A percentile compares a stretch with the other conserved stretches of the same genome.
These are phyloP conservation scores for Eutrema salsugineum DNA, from an alignment of 441 rosid species.

Conservation along the genomic window DNA sequence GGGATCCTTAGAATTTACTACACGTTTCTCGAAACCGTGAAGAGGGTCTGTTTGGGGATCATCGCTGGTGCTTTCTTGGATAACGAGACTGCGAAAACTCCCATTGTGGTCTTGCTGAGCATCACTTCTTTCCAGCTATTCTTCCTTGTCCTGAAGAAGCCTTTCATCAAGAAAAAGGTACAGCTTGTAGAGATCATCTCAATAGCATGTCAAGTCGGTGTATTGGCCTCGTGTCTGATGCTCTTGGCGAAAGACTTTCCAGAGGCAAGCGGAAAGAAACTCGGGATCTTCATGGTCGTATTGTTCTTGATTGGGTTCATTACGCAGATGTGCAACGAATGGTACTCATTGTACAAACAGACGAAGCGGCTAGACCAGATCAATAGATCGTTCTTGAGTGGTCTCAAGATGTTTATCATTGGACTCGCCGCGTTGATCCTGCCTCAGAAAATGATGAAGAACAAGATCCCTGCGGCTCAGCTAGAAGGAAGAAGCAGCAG, in stretches of 20 bases:
- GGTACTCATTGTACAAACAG: slow-evolving; percentile 73
- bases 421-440: slow-evolving; percentile 57
- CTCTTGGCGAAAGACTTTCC: slow-evolving; percentile 45
- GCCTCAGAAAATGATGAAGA: slow-evolving; percentile 44
- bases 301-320: slow-evolving; percentile 69
- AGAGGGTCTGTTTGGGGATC: slow-evolving; percentile 62
- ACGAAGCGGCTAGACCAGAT: slow-evolving; percentile 53
- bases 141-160: slow-evolving; percentile 85
- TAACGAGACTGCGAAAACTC: slow-evolving; percentile 47
- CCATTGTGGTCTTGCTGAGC: slow-evolving; percentile 49
- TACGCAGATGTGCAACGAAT: slow-evolving; percentile 57
- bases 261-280: slow-evolving; percentile 34
- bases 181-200: slow-evolving; percentile 83
- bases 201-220: slow-evolving; percentile 55
- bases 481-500: slow-evolving; percentile 30
- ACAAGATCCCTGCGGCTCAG: slow-evolving; percentile 39
- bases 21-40: slow-evolving; percentile 61
- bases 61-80: slow-evolving; percentile 63
- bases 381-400: slow-evolving; percentile 48
- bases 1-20: slow-evolving; percentile 93
- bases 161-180: slow-evolving; percentile 85
- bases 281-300: slow-evolving; percentile 65
- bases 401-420: slow-evolving; percentile 57
- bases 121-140: slow-evolving; percentile 83
- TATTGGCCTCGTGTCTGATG: slow-evolving; percentile 51